Evolutionary conservation across 2,329 filamentous ascomycete genomes (phyloP), one percentile per base, ranked within the genome.

Genomic region (Aspergillus candidus): DNA sequence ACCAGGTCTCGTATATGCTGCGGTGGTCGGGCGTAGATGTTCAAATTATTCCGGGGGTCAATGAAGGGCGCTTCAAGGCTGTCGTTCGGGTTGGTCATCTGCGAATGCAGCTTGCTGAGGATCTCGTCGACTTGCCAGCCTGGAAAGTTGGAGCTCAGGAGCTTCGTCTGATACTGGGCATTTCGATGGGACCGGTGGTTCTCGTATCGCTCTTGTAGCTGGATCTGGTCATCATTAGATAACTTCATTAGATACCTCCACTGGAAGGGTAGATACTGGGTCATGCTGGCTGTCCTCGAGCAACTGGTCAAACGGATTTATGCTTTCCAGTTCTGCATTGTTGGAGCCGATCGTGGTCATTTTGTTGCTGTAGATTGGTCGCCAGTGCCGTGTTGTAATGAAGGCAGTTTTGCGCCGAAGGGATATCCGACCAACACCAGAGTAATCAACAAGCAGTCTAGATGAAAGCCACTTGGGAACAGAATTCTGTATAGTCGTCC

Each of bases 21-120:
- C 1, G 90, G 86, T 12, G 91, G 91, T 6, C 90, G 76, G 3
- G 86, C 88, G 88, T 89, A 96, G 60, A 96, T 83, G 1, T 89
- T 86, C 10, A 96, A 73, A 61, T 90, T 94, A 58, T 95, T 77
- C 33, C 91, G 75, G 34, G 80, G 78, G 61, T 97, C 91, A 40
- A 73, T 64, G 61, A 85, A 94, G 1, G 79, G 80, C 1, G 82
- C 83, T 50, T 87, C 76, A 6, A 83, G 68, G 1, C 75, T 66
- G 1, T 77, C 77, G 35, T 83, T 39, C 31, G 17, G 32, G 14
- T 27, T 22, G 13, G 34, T 36, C 6, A 27, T 32, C 12, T 55
- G 50, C 11, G 36, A 75, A 53, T 84, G 77, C 29, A 95, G 70
- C 43, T 83, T 82, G 39, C 82, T 70, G 1, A 96, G 75, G 43